phyloP scores from a whole-genome alignment of 352 stramenopile species.

The Elongisporangium prolatum region DNA sequence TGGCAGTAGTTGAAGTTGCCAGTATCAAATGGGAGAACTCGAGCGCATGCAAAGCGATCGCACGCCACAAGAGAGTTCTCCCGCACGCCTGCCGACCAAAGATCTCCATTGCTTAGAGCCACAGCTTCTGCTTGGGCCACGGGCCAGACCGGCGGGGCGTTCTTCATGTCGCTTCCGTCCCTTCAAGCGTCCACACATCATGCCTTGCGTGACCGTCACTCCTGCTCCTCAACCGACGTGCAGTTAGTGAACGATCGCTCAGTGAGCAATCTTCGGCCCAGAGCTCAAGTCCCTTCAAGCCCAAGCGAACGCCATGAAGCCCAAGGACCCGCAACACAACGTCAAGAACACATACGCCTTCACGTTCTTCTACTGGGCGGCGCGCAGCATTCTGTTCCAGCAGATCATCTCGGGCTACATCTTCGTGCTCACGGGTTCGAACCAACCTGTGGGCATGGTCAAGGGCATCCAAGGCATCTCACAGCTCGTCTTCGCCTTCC shows the following conservation, averaged over 20 bases:
- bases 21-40: neutral
- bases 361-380: conserved; percentile 75
- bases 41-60: neutral
- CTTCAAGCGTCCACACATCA: neutral
- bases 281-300: neutral
- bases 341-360: conserved; percentile 65
- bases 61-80: neutral
- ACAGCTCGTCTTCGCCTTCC: conserved; percentile 69
- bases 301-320: neutral
- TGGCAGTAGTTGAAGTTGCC: neutral
- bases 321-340: conserved; percentile 27
- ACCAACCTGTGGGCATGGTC: conserved; percentile 74
- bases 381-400: conserved; percentile 72
- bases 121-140: neutral
- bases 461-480: conserved; percentile 81
- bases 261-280: neutral
- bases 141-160: no score
- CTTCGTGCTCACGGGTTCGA: conserved; percentile 68
- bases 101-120: neutral
- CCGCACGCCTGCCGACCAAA: neutral
- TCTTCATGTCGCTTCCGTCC: neutral
- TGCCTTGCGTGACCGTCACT: neutral
- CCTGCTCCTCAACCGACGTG: neutral
- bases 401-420: conserved; percentile 74
- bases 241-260: neutral